Conservation (phyloP, 1,284 basidiomycete species). For the Tetrapyrgos nigripes region DNA sequence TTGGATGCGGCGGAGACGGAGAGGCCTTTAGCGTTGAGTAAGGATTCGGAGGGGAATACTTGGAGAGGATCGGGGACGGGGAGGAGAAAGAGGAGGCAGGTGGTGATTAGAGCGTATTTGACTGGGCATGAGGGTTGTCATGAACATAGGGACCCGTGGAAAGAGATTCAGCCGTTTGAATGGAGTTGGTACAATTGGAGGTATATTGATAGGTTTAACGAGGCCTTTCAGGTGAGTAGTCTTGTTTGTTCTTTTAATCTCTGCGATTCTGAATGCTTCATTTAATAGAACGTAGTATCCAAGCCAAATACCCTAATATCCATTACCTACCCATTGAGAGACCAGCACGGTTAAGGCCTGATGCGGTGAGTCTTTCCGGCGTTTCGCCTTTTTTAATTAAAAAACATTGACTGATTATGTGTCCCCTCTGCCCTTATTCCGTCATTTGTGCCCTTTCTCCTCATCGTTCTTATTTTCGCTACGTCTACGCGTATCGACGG, state of each 20-base stretch:
- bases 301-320: conserved; percentile 54
- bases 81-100: conserved; percentile 44
- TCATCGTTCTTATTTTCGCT: not conserved
- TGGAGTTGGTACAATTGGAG: conserved; percentile 70
- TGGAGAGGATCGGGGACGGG: conserved; percentile 19
- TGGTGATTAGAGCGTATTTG: conserved; percentile 64
- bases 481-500: too few species aligned
- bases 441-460: not conserved
- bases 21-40: not conserved
- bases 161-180: conserved; percentile 44
- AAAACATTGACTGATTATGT: not conserved
- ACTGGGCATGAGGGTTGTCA: conserved; percentile 73
- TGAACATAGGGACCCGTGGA: conserved; percentile 47
- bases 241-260: conserved; percentile 1
- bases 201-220: conserved; percentile 61
- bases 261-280: conserved; percentile 7
- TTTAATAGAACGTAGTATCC: conserved; percentile 46
- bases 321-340: conserved; percentile 65
- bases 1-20: conserved; percentile 27
- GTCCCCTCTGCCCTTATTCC: not conserved
- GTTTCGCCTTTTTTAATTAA: not conserved
- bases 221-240: conserved; percentile 55
- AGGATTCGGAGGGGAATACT: conserved; percentile 17
- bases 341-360: conserved; percentile 64
- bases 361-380: conserved; percentile 53